Base-by-base conservation (phyloP, 331 rosid genomes). In the Dryas integrifolia region DNA sequence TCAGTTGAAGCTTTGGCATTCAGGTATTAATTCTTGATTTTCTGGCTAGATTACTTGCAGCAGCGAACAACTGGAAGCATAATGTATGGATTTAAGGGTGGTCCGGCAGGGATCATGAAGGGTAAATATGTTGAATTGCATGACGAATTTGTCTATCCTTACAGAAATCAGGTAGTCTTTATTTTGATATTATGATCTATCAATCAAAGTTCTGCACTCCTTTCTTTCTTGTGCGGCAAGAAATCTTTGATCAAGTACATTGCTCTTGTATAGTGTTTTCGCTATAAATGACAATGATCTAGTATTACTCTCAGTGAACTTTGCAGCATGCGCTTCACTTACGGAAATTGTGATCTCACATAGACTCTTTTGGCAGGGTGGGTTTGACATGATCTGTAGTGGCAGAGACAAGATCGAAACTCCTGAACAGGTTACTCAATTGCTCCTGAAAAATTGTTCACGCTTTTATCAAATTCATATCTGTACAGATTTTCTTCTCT, bases 361-460 rank as follows among this genome's bases (percentile, higher is more conserved):
- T 30, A 9, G 49, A 0, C 30, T 51, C 45, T 26, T 24, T 65
- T 65, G 48, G 43, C 65, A 74, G 78, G 78, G 78, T 35, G 72
- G 78, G 5, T 74, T 74, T 74, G 78, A 74, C 55, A 74, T 74
- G 78, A 74, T 74, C 65, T 11, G 30, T 15, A 74, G 72, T 9
- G 78, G 78, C 46, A 64, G 72, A 74, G 78, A 74, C 65, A 74
- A 74, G 53, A 60, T 74, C 0, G 72, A 74, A 52, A 74, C 78
- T 65, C 72, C 78, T 0, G 65, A 74, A 74, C 72, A 74, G 65
- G 78, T 73, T 18, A 47, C 47, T 35, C 21, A 9, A 38, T 47
- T 73, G 16, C 30, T 38, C 50, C 18, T 21, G 1, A 3, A 41
- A 6, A 6, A 30, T 1, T 35, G 8, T 59, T 9, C 15, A 72